Percentiles rank a stretch among this genome's conserved stretches.
These are phyloP conservation scores for Hymenoscyphus occultus DNA, from an alignment of 2,329 filamentous ascomycete species.

Conservation along the genomic window DNA sequence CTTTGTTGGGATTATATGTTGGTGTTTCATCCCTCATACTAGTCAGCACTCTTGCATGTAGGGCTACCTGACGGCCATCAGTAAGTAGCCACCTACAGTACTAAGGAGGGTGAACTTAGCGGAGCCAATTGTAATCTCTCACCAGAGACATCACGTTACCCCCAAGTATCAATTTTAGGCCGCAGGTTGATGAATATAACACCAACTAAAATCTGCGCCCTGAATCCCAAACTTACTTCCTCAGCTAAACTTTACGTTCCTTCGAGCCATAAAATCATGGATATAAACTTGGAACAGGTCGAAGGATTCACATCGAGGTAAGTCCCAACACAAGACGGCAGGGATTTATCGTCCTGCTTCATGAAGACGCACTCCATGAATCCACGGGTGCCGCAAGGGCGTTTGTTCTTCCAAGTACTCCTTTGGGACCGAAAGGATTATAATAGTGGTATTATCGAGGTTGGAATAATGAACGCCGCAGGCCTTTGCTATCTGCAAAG, in stretches of 20 bases:
- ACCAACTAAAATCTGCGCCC: neutral
- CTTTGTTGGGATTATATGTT: neutral
- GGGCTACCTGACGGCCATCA: neutral
- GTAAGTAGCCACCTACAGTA: neutral
- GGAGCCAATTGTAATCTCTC: neutral
- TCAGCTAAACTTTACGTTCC: neutral
- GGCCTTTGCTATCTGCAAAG: neutral
- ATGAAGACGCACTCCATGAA: too few species aligned
- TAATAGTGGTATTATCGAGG: too few species aligned
- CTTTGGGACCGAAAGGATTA: too few species aligned
- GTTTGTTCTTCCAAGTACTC: too few species aligned
- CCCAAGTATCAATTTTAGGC: neutral
- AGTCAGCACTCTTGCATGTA: neutral
- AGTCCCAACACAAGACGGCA: slow-evolving; percentile 4
- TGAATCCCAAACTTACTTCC: neutral
- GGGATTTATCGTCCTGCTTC: too few species aligned
- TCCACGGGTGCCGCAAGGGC: too few species aligned
- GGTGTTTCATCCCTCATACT: neutral
- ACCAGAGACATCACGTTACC: neutral
- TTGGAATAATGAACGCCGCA: neutral
- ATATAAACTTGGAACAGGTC: neutral
- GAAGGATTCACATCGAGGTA: slow-evolving; percentile 6
- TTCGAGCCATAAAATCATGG: neutral
- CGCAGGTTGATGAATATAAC: neutral
- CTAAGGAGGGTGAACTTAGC: neutral